Percentiles rank a stretch among this genome's conserved stretches.
Conservation (phyloP, 2,329 filamentous ascomycete genomes). For the Huntiella omanensis region DNA sequence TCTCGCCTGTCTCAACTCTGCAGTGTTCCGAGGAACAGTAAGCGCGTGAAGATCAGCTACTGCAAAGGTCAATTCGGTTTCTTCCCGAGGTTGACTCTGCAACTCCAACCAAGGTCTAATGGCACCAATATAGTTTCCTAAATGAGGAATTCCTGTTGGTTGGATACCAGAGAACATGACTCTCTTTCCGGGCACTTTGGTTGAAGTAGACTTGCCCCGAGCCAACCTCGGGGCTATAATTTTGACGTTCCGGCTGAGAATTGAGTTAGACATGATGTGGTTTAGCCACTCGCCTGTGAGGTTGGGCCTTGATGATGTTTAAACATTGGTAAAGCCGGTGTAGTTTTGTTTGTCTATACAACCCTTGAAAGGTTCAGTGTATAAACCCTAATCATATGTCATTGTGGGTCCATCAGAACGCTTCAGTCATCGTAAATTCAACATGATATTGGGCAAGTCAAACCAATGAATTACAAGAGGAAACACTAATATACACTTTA, state of each 20-base stretch:
- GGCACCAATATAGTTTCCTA: constrained; percentile 90
- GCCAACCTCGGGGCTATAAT: too few species aligned
- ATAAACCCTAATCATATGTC: too few species aligned
- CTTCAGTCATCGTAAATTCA: too few species aligned
- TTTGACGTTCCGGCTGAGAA: too few species aligned
- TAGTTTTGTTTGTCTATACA: too few species aligned
- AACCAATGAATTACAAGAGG: neutral
- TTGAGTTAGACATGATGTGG: too few species aligned
- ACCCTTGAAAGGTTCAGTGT: too few species aligned
- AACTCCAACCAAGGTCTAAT: constrained; percentile 70
- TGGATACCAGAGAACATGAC: constrained; percentile 92
- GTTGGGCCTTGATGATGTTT: too few species aligned
- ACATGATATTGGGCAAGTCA: too few species aligned
- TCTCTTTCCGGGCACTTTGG: constrained; percentile 13
- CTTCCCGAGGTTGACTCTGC: constrained; percentile 41
- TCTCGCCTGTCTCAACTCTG: constrained; percentile 42
- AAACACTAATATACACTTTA: neutral
- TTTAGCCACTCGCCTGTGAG: too few species aligned
- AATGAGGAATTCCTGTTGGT: constrained; percentile 79
- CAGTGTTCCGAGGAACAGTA: constrained; percentile 52
- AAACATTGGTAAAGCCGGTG: too few species aligned
- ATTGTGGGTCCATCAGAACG: too few species aligned
- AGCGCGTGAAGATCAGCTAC: constrained; percentile 91
- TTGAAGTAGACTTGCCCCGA: neutral
- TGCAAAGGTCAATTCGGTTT: constrained; percentile 56